Evolutionary conservation across 2,329 filamentous ascomycete species (phyloP), one percentile per base, ranked within the genome.

Genomic region (Arthrobotrys sinensis): DNA sequence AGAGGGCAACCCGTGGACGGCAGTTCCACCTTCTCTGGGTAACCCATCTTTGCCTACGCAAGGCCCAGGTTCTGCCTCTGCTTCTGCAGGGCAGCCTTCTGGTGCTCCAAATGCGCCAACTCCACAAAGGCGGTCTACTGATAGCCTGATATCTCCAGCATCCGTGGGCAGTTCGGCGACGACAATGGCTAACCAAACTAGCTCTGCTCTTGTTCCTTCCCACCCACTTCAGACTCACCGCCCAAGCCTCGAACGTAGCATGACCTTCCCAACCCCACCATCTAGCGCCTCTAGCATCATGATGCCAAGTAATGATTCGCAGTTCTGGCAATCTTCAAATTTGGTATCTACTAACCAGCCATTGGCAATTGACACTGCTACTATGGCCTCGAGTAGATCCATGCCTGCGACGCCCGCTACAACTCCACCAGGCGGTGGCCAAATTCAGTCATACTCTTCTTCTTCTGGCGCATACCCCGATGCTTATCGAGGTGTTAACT

Each of bases 191-290:
- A 82, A 90, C 88, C 21, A 89, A 76, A 71, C 68, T 12, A 85
- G 83, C 84, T 3, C 83, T 96, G 83, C 89, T 88, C 81, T 88
- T 36, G 83, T 90, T 50, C 86, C 89, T 0, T 90, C 92, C 16
- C 92, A 95, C 82, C 89, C 89, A 50, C 87, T 88, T n/a, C 85
- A 90, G 83, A 86, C 87, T 28, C 89, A 90, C 63, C 90, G 95
- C 50, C 94, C 94, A 6, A 87, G 89, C 5, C 86, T 97, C 43
- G 94, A 97, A 80, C 90, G 95, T 65, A 91, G 94, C 14, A 92
- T 97, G 84, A 97, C 94, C 1, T 97, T 97, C 85, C 94, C 95
- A 2, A 97, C 95, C 2, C 95, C 95, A 40, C 94, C 95, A 0
- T 93, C 94, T 0, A 97, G 93, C 84, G 92, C 94, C n/a, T 96